phyloP scores from a whole-genome alignment of 306 rosid genomes.

The Cucurbita maxima region DNA sequence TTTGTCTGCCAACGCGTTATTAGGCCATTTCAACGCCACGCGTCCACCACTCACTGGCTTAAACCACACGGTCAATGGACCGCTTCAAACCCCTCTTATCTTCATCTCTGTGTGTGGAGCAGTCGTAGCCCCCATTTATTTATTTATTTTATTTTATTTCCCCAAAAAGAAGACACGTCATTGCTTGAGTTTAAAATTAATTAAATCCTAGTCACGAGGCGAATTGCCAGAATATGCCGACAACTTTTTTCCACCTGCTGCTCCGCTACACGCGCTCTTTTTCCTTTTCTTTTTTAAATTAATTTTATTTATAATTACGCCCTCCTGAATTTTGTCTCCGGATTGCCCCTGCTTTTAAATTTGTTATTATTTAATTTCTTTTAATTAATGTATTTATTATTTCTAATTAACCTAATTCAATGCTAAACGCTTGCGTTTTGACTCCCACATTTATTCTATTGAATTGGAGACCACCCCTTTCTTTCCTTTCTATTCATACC shows the following conservation, averaged over 20 bases:
- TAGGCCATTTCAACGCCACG: background rate
- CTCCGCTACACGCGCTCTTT: background rate
- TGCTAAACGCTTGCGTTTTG: too few species aligned
- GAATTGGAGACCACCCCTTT: too few species aligned
- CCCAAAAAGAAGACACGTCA: background rate
- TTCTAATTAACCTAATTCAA: background rate
- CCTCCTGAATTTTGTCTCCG: background rate
- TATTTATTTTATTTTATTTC: background rate
- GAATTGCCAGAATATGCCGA: background rate
- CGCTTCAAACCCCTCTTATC: background rate
- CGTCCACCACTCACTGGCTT: accelerated
- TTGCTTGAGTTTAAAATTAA: background rate
- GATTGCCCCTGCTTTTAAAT: background rate
- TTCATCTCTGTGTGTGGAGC: background rate
- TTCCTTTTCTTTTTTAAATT: background rate
- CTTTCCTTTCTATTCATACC: too few species aligned
- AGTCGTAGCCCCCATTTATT: background rate
- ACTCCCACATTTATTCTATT: too few species aligned
- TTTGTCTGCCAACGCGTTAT: background rate
- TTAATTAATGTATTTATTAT: background rate
- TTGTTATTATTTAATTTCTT: too few species aligned
- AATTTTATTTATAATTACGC: background rate
- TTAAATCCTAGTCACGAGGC: background rate
- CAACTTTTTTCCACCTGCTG: background rate
- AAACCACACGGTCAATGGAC: background rate